These are phyloP conservation scores for Cladochytrium replicatum DNA, from an alignment of 192 early-diverging fungal species.

Conservation along the genomic window DNA sequence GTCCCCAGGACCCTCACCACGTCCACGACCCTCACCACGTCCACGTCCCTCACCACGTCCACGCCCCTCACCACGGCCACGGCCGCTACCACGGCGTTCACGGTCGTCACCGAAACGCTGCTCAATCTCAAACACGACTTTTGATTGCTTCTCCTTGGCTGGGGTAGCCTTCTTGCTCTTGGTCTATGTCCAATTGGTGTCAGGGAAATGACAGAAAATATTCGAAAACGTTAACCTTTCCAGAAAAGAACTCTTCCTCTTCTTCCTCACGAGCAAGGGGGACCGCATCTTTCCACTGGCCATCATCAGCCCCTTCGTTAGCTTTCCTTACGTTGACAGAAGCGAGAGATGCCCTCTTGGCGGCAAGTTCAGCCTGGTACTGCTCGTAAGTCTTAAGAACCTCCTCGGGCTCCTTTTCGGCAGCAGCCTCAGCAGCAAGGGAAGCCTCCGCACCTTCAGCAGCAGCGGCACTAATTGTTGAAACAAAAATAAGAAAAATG, in stretches of 20 bases:
- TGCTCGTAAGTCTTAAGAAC: conserved; percentile 78
- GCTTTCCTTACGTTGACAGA: conserved; percentile 55
- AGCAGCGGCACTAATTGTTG: too few species aligned
- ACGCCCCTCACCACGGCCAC: too few species aligned
- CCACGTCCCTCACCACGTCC: conserved; percentile 29
- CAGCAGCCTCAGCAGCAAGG: too few species aligned
- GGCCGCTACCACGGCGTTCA: too few species aligned
- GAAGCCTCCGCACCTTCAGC: too few species aligned
- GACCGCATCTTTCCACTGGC: conserved; percentile 71
- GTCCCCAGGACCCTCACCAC: conserved; percentile 46
- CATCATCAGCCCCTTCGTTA: conserved; percentile 79
- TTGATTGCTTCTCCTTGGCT: conserved; percentile 48
- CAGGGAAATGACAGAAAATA: too few species aligned
- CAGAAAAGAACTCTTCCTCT: conserved; percentile 67
- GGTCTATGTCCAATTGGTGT: too few species aligned
- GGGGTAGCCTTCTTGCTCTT: conserved; percentile 51
- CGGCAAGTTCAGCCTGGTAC: conserved; percentile 62
- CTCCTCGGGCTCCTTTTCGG: conserved; percentile 61
- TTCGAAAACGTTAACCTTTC: too few species aligned
- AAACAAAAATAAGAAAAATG: too few species aligned
- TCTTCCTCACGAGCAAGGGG: conserved; percentile 61
- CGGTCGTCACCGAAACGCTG: conserved; percentile 69
- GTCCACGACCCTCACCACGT: conserved; percentile 44
- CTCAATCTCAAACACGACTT: conserved; percentile 66
- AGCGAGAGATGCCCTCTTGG: conserved; percentile 48